phyloP scores from a whole-genome alignment of 2,329 filamentous ascomycete genomes.

The Claviceps pazoutovae region DNA sequence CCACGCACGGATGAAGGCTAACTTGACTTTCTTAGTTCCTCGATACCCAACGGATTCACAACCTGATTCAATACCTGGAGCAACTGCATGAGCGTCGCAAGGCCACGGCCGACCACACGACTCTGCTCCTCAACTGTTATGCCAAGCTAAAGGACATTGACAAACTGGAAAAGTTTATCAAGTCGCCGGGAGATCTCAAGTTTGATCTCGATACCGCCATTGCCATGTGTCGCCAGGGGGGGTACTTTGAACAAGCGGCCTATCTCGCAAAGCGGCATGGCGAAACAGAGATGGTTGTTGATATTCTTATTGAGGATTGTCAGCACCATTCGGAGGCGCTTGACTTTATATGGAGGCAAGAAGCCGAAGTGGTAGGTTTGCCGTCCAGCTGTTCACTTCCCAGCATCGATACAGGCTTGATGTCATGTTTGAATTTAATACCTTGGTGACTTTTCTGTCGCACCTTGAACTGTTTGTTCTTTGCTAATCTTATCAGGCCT shows the following conservation, averaged over 20 bases:
- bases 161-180: slow-evolving; percentile 93
- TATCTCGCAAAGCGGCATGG: slow-evolving; percentile 90
- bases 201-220: slow-evolving; percentile 97
- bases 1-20: neutral
- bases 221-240: slow-evolving; percentile 90
- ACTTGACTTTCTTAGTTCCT: slow-evolving; percentile 50
- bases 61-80: slow-evolving; percentile 92
- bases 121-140: slow-evolving; percentile 88
- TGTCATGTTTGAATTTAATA: too few species aligned
- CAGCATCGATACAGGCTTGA: too few species aligned
- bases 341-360: slow-evolving; percentile 79
- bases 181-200: slow-evolving; percentile 83
- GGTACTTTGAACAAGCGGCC: slow-evolving; percentile 92
- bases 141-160: slow-evolving; percentile 95
- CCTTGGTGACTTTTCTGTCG: too few species aligned
- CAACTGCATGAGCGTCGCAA: slow-evolving; percentile 89
- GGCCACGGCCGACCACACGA: slow-evolving; percentile 91
- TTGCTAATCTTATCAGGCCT: slow-evolving; percentile 41
- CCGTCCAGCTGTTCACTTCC: too few species aligned
- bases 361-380: slow-evolving; percentile 56
- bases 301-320: slow-evolving; percentile 90
- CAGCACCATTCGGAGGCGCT: slow-evolving; percentile 81
- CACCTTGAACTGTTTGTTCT: too few species aligned
- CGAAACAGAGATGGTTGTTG: slow-evolving; percentile 85
- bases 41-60: slow-evolving; percentile 94